These are phyloP conservation scores for Pseudogymnoascus sp. DNA, from an alignment of 2,329 filamentous ascomycete genomes.

Conservation along the genomic window DNA sequence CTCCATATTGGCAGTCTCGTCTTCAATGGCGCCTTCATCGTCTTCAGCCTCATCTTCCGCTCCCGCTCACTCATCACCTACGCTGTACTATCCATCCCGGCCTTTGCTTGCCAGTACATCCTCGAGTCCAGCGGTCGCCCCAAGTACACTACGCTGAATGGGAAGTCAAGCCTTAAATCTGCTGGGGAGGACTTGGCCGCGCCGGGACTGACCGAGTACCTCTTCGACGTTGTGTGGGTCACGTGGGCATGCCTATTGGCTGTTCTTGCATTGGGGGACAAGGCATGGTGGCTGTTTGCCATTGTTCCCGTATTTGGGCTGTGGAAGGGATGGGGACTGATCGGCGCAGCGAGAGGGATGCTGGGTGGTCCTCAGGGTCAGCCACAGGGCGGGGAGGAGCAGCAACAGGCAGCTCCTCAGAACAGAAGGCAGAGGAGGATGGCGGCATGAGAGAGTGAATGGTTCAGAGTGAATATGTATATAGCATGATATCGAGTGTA, in stretches of 20 bases:
- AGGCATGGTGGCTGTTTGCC: constrained; percentile 57
- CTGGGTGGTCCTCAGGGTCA: constrained; percentile 25
- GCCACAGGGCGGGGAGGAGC: constrained; percentile 14
- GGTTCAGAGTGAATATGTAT: not conserved
- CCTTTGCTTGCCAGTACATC: constrained; percentile 72
- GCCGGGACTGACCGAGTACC: constrained; percentile 86
- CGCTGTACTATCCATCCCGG: constrained; percentile 62
- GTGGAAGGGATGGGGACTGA: constrained; percentile 28
- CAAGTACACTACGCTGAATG: constrained; percentile 53
- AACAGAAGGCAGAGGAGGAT: constrained; percentile 28
- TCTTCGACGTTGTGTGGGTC: constrained; percentile 96
- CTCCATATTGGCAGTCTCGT: constrained; percentile 69
- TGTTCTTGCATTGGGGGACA: constrained; percentile 74
- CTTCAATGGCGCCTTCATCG: constrained; percentile 67
- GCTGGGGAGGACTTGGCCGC: constrained; percentile 84
- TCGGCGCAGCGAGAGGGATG: constrained; percentile 29
- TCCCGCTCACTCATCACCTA: constrained; percentile 62
- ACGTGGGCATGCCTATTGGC: constrained; percentile 71
- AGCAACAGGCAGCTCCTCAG: constrained; percentile 21
- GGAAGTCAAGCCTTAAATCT: constrained; percentile 45
- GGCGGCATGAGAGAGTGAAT: constrained; percentile 18
- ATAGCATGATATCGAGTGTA: not conserved
- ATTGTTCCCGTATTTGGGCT: constrained; percentile 26
- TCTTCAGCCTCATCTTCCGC: constrained; percentile 55
- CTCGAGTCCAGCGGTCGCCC: constrained; percentile 82